Evolutionary conservation across 306 rosid species (phyloP).

Genomic region (Cercis canadensis): DNA sequence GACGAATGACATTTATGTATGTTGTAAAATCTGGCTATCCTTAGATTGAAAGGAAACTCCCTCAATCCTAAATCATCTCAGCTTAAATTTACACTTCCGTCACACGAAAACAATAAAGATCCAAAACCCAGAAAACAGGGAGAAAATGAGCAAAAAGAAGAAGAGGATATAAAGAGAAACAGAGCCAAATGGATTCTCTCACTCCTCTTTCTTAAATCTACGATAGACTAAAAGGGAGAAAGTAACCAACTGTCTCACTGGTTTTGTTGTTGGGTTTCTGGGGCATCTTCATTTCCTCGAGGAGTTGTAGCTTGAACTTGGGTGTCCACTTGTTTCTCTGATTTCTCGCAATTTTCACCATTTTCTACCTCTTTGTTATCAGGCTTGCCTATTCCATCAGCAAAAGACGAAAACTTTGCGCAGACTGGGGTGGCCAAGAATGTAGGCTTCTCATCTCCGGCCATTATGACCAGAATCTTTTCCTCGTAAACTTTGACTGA

Average conservation of each 20-base stretch:
- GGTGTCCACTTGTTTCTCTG: conserved; percentile 36
- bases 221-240: not conserved
- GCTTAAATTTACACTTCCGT: conserved; percentile 58
- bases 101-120: not conserved
- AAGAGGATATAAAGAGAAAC: conserved; percentile 5
- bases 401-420: conserved; percentile 35
- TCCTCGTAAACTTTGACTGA: conserved; percentile 58
- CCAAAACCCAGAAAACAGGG: conserved; percentile 29
- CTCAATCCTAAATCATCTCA: conserved; percentile 42
- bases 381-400: not conserved
- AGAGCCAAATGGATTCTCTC: not conserved
- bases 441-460: conserved; percentile 77
- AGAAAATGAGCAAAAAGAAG: not conserved
- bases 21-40: conserved; percentile 3
- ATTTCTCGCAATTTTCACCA: conserved; percentile 35
- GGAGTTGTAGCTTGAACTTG: conserved; percentile 7
- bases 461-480: conserved; percentile 86
- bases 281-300: not conserved
- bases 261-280: conserved; percentile 22
- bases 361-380: not conserved
- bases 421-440: conserved; percentile 77
- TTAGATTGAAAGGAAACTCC: conserved; percentile 23
- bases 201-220: not conserved
- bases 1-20: too few species aligned
- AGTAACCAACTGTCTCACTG: conserved; percentile 22